Evolutionary conservation across 495 filamentous ascomycete species (phyloP).

Genomic region (Podospora tetraspora): DNA sequence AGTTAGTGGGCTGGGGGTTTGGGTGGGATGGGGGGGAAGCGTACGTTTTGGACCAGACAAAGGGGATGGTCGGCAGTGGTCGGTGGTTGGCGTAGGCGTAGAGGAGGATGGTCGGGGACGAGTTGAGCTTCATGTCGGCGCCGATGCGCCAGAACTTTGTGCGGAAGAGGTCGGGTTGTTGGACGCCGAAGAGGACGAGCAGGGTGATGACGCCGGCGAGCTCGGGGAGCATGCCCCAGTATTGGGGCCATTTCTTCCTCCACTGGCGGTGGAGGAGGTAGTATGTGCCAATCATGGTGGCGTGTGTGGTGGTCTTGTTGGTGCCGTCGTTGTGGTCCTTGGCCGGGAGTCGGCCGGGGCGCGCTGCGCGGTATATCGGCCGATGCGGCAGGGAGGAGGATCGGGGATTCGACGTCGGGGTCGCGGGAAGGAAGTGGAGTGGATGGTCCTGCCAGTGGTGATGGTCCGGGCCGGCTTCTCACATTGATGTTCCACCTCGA

Average conservation of each 20-base stretch:
- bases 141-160: conserved; percentile 80
- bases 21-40: conserved; percentile 29
- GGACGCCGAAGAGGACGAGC: conserved; percentile 76
- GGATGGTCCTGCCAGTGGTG: conserved; percentile 1
- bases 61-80: conserved; percentile 56
- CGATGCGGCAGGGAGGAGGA: background rate
- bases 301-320: background rate
- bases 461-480: background rate
- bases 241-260: conserved; percentile 57
- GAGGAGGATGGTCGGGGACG: conserved; percentile 62
- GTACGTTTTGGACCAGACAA: conserved; percentile 81
- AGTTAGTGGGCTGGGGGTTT: conserved; percentile 7
- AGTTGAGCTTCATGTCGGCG: conserved; percentile 74
- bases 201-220: conserved; percentile 61
- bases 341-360: background rate
- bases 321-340: background rate
- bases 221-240: conserved; percentile 65
- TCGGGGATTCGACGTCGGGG: background rate
- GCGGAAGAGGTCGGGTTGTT: conserved; percentile 71
- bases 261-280: conserved; percentile 51
- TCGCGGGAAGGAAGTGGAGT: background rate
- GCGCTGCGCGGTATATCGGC: background rate
- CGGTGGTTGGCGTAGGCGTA: conserved; percentile 75
- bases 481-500: conserved; percentile 9
- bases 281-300: conserved; percentile 37